Evolutionary conservation across 176 grass and related monocot genomes (phyloP), one percentile per base, ranked within the genome.

Genomic region (Canna indica): DNA sequence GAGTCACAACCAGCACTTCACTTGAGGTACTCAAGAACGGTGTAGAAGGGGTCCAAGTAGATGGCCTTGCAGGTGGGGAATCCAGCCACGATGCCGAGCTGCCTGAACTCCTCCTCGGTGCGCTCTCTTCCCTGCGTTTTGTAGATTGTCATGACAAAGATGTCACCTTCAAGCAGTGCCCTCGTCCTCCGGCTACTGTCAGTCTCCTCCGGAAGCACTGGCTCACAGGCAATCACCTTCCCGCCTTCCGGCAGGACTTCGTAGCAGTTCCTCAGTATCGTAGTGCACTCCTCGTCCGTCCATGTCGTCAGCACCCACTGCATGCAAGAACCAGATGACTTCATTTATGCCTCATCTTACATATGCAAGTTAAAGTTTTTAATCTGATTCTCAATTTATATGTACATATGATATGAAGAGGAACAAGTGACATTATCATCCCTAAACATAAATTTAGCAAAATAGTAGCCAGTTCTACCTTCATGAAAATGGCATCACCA

Each of bases 401-500:
- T n/a, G n/a, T n/a, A n/a, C n/a, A n/a, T n/a, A n/a, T n/a, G n/a
- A n/a, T n/a, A n/a, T n/a, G n/a, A n/a, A n/a, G n/a, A n/a, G n/a
- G n/a, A n/a, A n/a, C n/a, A 44, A 44, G 41, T 44, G 41, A 44
- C 0, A 11, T 44, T 44, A 11, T 7, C 13, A 5, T 44, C 13
- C 41, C 41, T 44, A 4, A 44, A 44, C 13, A 44, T 38, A 38
- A 38, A 38, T 38, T 38, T 38, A n/a, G 6, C 20, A 54, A 54
- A 18, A 22, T 54, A 4, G 8, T 17, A 17, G n/a, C n/a, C n/a
- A n/a, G n/a, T 64, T 17, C 6, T 85, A 88, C 90, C 83, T 96
- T 96, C 92, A 96, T 96, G 77, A 96, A 96, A 36, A 96, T 91
- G 67, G 88, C 88, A 67, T 96, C 88, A 9, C 88, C 88, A 0